Evolutionary conservation across 192 early-diverging fungal species (phyloP).

Genomic region (Coemansia sp.): DNA sequence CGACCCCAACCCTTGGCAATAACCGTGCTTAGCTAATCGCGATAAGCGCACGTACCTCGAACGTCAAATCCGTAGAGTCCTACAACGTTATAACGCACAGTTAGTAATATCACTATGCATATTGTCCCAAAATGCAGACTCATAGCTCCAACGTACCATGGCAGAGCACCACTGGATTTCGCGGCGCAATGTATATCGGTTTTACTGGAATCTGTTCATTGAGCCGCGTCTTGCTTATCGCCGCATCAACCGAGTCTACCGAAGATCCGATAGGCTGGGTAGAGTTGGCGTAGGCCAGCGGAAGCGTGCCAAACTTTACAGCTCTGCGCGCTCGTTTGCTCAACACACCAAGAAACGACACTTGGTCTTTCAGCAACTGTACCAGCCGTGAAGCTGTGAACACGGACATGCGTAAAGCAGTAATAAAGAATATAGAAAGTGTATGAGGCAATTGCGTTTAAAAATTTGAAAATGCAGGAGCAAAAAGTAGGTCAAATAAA

Average conservation of each 20-base stretch:
- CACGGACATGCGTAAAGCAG: slow-evolving; percentile 21
- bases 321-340: slow-evolving; percentile 18
- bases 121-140: neutral
- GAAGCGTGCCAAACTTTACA: slow-evolving; percentile 30
- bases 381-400: slow-evolving; percentile 37
- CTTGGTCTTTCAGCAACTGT: slow-evolving; percentile 32
- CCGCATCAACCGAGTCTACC: neutral
- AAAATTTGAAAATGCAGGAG: neutral
- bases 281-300: slow-evolving; percentile 39
- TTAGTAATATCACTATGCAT: neutral
- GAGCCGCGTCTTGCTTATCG: slow-evolving; percentile 28
- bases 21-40: neutral
- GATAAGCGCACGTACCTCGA: slow-evolving; percentile 23
- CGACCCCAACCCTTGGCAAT: neutral
- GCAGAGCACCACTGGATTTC: slow-evolving; percentile 80
- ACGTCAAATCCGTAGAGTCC: slow-evolving; percentile 88
- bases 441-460: neutral
- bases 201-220: slow-evolving; percentile 57
- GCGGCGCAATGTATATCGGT: slow-evolving; percentile 70
- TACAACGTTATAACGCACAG: slow-evolving; percentile 5
- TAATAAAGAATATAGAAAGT: neutral
- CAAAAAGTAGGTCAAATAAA: neutral
- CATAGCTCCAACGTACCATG: slow-evolving; percentile 59
- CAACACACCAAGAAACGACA: slow-evolving; percentile 19
- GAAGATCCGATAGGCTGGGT: neutral